Evolutionary conservation across 129 eudicot species (phyloP), one percentile per base, ranked within the genome.

Genomic region (Helichrysum umbraculigerum): DNA sequence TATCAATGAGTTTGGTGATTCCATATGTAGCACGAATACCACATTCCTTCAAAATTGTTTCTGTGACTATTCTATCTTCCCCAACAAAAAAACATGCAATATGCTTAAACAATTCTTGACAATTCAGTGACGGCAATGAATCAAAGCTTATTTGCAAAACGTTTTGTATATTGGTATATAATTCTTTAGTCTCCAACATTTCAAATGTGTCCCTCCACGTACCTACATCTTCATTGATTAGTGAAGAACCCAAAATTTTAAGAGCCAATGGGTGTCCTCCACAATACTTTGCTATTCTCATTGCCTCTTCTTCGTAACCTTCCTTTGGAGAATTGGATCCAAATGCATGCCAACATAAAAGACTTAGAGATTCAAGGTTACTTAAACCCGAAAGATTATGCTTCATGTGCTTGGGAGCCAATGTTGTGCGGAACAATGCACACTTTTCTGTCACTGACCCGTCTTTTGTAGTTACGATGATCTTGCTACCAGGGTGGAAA

Each of bases 41-140:
- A 72, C 66, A 72, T 33, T 17, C 52, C 19, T 65, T 70, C 6
- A 80, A 76, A 34, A 81, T 61, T 17, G 76, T 81, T 44, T 61
- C 77, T 5, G 66, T 35, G 3, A 17, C 4, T 28, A 22, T 71
- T 70, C 30, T 34, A 21, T 76, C 62, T 61, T 12, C 51, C 22
- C 85, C 81, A 14, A 76, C 76, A 25, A 81, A 70, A 50, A 70
- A 70, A 70, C 39, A 42, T 0, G 73, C 39, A 47, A 69, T 69
- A 44, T 69, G 22, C 19, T 37, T 73, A 58, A 80, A 80, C 52
- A 80, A 21, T 9, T 66, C 52, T 59, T 74, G 74, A 70, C 54
- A 68, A 42, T 7, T 14, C 1, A 0, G 0, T 7, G 72, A 39
- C 9, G 57, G 58, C 72, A 68, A 68, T 11, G 20, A 20, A 68